phyloP scores from a whole-genome alignment of 306 rosid species.

The Chamaecrista fasciculata region DNA sequence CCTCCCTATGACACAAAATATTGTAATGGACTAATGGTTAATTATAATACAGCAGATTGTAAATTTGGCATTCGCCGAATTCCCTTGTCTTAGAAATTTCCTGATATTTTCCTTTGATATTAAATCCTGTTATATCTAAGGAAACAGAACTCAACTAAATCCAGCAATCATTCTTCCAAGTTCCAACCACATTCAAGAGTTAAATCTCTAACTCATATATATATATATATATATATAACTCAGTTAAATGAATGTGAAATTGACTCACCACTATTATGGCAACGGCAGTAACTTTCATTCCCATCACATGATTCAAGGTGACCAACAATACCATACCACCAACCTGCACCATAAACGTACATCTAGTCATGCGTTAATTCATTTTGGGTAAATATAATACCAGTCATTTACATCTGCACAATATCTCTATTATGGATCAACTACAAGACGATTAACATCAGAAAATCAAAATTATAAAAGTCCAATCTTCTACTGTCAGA shows the following conservation, averaged over 20 bases:
- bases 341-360: conserved; percentile 66
- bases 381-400: conserved; percentile 19
- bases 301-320: conserved; percentile 90
- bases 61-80: conserved; percentile 13
- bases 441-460: background rate
- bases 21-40: conserved; percentile 29
- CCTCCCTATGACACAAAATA: conserved; percentile 34
- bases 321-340: conserved; percentile 98
- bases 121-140: background rate
- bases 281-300: conserved; percentile 67
- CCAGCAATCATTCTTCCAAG: background rate
- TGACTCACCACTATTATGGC: conserved; percentile 74
- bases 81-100: conserved; percentile 12
- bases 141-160: conserved; percentile 19
- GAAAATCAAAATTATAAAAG: background rate
- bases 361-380: conserved; percentile 29
- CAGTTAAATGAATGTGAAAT: conserved; percentile 23
- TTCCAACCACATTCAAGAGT: background rate
- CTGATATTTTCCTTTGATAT: background rate
- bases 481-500: background rate
- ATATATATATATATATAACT: too few species aligned
- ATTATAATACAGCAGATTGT: background rate
- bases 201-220: conserved; percentile 5
- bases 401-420: background rate
- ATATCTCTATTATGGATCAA: background rate